Evolutionary conservation across 495 filamentous ascomycete genomes (phyloP).

Genomic region (Pseudevernia furfuracea): DNA sequence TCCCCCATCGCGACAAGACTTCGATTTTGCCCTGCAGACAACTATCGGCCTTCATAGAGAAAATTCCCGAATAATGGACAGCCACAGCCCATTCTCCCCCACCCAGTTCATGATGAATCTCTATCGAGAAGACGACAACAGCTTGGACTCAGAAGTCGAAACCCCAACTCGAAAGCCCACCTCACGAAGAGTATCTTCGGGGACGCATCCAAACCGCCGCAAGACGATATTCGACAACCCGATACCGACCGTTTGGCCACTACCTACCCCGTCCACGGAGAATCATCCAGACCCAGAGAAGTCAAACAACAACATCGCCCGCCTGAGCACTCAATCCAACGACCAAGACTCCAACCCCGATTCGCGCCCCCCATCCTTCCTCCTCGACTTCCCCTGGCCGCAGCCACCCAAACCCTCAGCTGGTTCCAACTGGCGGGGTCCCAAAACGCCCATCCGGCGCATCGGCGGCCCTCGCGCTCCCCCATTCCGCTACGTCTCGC

Average conservation of each 20-base stretch:
- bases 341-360: neutral
- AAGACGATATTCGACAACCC: conserved; percentile 11
- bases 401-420: neutral
- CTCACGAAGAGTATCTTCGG: neutral
- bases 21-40: conserved; percentile 25
- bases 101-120: neutral
- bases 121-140: conserved; percentile 3
- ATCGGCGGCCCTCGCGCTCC: conserved; percentile 1
- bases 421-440: conserved; percentile 6
- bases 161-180: conserved; percentile 19
- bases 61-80: neutral
- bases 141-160: conserved; percentile 7
- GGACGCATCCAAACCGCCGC: conserved; percentile 12
- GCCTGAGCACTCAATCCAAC: neutral
- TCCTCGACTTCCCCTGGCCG: conserved; percentile 2
- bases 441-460: conserved; percentile 1
- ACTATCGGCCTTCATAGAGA: neutral
- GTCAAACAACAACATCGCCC: neutral
- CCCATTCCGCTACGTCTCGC: conserved; percentile 11
- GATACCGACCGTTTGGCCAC: neutral
- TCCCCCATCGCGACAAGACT: conserved; percentile 16
- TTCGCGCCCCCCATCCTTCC: conserved; percentile 8
- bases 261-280: neutral
- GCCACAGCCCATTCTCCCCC: conserved; percentile 6
- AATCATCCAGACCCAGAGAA: neutral